Base-by-base conservation (phyloP, 2,329 filamentous ascomycete genomes). In the Cucurbitaria berberidis region DNA sequence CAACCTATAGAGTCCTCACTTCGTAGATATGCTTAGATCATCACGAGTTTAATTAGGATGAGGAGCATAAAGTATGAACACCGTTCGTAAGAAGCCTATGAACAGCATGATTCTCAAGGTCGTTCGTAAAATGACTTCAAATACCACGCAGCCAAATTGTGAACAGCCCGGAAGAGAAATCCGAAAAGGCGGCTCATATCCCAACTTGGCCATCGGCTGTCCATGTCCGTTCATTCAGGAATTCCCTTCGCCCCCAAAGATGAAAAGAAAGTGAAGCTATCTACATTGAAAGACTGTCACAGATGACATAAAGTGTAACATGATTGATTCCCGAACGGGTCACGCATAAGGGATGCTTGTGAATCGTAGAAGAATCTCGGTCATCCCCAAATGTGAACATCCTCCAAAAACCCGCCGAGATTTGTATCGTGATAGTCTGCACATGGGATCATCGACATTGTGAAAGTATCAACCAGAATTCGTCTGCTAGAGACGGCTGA, bases 391-490 rank as follows among this genome's bases (percentile, higher is more conserved):
- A 62, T 57, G 48, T 55, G 59, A 64, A 63, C 55, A 45, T 42
- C 52, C 57, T 57, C 56, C 62, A 66, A 62, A 60, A 63, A 34
- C 45, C 55, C 55, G 48, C 43, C 53, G 54, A 69, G 57, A 69
- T 69, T 35, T 38, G 46, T 53, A 44, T 32, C 36, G 51, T 45
- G 41, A 51, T 36, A 53, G 15, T 21, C 41, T 42, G 16, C 9
- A 13, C 18, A n/a, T 15, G n/a, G 29, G 42, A 16, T 26, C 29
- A 18, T 49, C 51, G 54, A 61, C 35, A 61, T 62, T 48, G 30
- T 43, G 57, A 63, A 51, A 67, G 54, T 68, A 66, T 67, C 50
- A 49, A 60, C 62, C 57, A 59, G 60, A 48, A 53, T 51, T 42
- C 35, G 44, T 41, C 42, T 44, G 29, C 26, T 49, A 27, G 35